Evolutionary conservation across 345 rosid species (phyloP).

Genomic region (Sisymbrium irio): DNA sequence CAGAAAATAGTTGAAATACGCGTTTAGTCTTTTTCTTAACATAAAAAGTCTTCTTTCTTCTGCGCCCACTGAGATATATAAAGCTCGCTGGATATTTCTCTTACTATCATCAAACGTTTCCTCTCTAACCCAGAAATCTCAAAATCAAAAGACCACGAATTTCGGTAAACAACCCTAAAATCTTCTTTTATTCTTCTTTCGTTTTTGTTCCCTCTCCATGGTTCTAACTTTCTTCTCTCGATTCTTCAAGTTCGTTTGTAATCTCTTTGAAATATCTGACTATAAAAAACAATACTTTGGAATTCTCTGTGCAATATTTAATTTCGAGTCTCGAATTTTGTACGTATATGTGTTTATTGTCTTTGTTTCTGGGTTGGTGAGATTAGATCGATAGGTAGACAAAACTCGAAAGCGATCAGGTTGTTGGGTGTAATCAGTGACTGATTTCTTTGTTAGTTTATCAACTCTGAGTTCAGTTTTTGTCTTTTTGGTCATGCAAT

Average conservation of each 20-base stretch:
- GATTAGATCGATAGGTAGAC: neutral
- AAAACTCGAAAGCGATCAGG: neutral
- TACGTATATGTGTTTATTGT: neutral
- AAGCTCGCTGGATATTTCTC: neutral
- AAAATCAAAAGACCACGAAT: neutral
- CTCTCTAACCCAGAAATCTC: neutral
- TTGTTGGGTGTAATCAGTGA: neutral
- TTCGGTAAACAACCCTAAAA: constrained; percentile 10
- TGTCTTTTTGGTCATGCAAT: neutral
- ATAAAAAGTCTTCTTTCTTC: no score
- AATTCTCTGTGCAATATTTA: neutral
- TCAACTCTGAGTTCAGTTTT: neutral
- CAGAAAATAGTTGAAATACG: neutral
- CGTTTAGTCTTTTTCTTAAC: neutral
- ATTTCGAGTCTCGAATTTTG: neutral
- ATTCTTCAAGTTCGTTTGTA: neutral
- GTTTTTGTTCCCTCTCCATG: neutral
- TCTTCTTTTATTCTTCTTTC: neutral
- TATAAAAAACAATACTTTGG: no score
- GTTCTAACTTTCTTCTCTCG: neutral
- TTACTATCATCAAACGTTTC: neutral
- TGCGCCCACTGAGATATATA: constrained; percentile 6
- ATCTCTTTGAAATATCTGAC: neutral
- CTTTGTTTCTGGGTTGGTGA: neutral
- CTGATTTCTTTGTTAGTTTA: neutral